Conservation (phyloP, 23 red algal genomes). For the Cyanidioschyzon merolae region DNA sequence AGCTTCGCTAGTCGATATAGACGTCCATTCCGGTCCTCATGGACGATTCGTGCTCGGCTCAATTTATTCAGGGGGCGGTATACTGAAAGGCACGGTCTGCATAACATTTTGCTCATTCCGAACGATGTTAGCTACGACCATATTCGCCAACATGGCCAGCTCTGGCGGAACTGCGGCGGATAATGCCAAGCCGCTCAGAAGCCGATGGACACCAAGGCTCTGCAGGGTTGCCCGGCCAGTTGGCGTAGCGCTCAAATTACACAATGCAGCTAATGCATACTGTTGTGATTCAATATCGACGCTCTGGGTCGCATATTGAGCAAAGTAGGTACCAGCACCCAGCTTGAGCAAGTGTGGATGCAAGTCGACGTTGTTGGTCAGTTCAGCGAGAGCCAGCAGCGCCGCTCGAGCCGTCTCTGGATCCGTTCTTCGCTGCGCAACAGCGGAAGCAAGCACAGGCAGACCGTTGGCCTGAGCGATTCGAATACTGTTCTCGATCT, state of each 20-base stretch:
- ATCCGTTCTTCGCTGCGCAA: constrained; percentile 8
- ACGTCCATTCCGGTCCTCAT: no score
- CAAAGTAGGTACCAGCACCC: constrained; percentile 17
- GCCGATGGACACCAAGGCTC: constrained; percentile 8
- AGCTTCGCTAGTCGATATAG: no score
- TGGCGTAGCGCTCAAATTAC: constrained; percentile 18
- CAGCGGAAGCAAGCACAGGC: not conserved
- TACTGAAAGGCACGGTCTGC: not conserved
- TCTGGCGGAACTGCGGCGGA: not conserved
- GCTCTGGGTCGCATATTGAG: constrained; percentile 19
- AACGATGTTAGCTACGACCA: constrained; percentile 7
- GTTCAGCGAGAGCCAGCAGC: constrained; percentile 20
- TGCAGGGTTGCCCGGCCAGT: constrained; percentile 8
- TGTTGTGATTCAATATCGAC: constrained; percentile 30
- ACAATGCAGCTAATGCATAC: constrained; percentile 24
- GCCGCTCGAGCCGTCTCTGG: constrained; percentile 11
- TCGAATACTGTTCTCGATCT: constrained; percentile 20
- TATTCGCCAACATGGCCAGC: constrained; percentile 16
- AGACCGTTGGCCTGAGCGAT: constrained; percentile 20
- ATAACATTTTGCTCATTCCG: constrained; percentile 12
- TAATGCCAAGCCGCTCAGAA: constrained; percentile 13
- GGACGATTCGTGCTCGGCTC: no score
- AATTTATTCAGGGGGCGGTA: not conserved
- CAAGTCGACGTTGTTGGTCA: constrained; percentile 30
- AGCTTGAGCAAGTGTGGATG: not conserved